Base-by-base conservation (phyloP, 257 asterid genomes). In the Catharanthus roseus region DNA sequence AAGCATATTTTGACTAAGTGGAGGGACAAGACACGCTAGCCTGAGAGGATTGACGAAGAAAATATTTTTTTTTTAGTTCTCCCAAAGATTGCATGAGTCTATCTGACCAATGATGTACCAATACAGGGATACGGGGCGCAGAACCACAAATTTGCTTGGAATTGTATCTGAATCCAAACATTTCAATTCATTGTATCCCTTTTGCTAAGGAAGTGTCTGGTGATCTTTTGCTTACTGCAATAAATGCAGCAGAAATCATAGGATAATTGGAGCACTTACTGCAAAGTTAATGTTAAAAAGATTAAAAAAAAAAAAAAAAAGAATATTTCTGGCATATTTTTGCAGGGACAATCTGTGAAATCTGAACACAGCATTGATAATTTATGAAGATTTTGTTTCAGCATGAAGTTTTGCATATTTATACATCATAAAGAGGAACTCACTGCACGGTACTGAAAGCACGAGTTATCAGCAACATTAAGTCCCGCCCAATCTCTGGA, bases 401-500 rank as follows among this genome's bases (percentile, higher is more conserved):
- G 19, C 47, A 67, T 42, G 57, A 23, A 67, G 24, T 18, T 3
- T 16, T 15, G 23, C 16, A 44, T 1, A 28, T 12, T 67, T n/a
- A n/a, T n/a, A n/a, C n/a, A 10, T 4, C 45, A 45, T 26, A 67
- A 13, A 38, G 11, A 34, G 29, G 13, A n/a, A 89, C 97, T 83
- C 79, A 92, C 96, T 63, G 89, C 81, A 38, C 93, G 95, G 87
- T 88, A 95, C 78, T 95, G 99, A 82, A 87, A 95, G 83, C 97
- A 95, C 56, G 99, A 95, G 80, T 88, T 95, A 87, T 95, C 99
- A 58, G 96, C 97, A 68, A 86, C 90, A 73, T 95, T 95, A 72
- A 91, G 90, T 18, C 79, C 93, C 66, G 97, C 86, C 97, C 97
- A 95, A 61, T 82, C 89, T 76, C 77, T 85, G 71, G 87, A 91